Percentiles rank a stretch among this genome's conserved stretches.
Evolutionary conservation across 2,329 filamentous ascomycete genomes (phyloP).

Genomic region (Penicillium sp.): DNA sequence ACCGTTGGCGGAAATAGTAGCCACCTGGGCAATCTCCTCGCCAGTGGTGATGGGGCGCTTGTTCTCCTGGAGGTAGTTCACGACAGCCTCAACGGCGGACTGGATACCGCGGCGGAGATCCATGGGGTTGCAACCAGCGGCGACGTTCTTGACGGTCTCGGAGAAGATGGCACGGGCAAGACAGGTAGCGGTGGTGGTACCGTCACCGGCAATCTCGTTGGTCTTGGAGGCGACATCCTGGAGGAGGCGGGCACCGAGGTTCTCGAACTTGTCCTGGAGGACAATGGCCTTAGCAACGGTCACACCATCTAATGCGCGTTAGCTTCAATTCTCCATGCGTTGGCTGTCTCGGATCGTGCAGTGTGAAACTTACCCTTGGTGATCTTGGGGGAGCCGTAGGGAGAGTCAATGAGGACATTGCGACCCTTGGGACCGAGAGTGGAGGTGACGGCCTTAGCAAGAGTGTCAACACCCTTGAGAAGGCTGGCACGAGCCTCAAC

Average conservation of each 20-base stretch:
- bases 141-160: slow-evolving; percentile 99
- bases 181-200: slow-evolving; percentile 96
- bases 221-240: slow-evolving; percentile 99
- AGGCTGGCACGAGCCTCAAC: slow-evolving; percentile 89
- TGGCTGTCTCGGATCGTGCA: background rate
- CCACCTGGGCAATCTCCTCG: slow-evolving; percentile 95
- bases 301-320: slow-evolving; percentile 68
- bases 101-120: slow-evolving; percentile 96
- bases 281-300: slow-evolving; percentile 86
- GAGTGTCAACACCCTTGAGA: slow-evolving; percentile 91
- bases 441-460: slow-evolving; percentile 92
- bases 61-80: slow-evolving; percentile 91
- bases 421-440: slow-evolving; percentile 97
- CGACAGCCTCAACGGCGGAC: slow-evolving; percentile 90
- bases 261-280: slow-evolving; percentile 99
- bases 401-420: slow-evolving; percentile 97
- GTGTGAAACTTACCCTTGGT: slow-evolving; percentile 80
- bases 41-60: slow-evolving; percentile 98
- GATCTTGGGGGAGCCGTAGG: slow-evolving; percentile 98
- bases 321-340: slow-evolving; percentile 7
- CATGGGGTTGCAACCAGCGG: slow-evolving; percentile 99
- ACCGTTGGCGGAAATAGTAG: slow-evolving; percentile 97
- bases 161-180: slow-evolving; percentile 98
- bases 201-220: slow-evolving; percentile 98
- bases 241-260: slow-evolving; percentile 92